phyloP scores from a whole-genome alignment of 1,284 basidiomycete genomes.

The Mixia osmundae region DNA sequence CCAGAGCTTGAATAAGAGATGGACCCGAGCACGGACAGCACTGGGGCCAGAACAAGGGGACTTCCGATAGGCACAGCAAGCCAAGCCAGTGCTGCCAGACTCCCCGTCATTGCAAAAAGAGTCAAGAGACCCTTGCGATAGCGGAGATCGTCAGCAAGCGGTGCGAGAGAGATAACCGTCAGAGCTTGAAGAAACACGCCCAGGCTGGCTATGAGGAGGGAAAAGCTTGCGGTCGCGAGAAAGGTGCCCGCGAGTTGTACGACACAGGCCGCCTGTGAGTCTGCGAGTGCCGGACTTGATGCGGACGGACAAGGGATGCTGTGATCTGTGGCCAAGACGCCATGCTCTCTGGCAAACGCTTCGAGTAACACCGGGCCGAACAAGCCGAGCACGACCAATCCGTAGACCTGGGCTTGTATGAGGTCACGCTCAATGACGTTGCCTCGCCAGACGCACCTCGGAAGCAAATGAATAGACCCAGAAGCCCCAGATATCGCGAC shows the following conservation, averaged over 20 bases:
- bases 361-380: conserved; percentile 13
- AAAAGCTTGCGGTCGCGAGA: conserved; percentile 11
- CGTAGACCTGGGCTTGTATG: conserved; percentile 11
- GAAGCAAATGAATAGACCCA: no score
- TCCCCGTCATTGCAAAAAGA: conserved; percentile 44
- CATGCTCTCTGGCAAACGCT: conserved; percentile 11
- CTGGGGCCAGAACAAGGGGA: conserved; percentile 39
- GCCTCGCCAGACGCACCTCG: no score
- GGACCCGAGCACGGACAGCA: conserved; percentile 47
- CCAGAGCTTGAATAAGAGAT: conserved; percentile 57
- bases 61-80: conserved; percentile 48
- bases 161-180: conserved; percentile 70
- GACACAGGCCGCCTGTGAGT: conserved; percentile 7
- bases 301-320: conserved; percentile 2
- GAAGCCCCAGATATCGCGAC: no score
- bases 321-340: conserved; percentile 6
- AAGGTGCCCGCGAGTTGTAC: conserved; percentile 6
- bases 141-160: conserved; percentile 62
- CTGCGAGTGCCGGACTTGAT: no score
- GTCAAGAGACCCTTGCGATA: conserved; percentile 55
- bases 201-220: conserved; percentile 33
- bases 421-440: no score
- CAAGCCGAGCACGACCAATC: conserved; percentile 9
- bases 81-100: conserved; percentile 35
- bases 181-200: conserved; percentile 68